phyloP scores from a whole-genome alignment of 2,329 filamentous ascomycete species.

The Fusarium sp. region DNA sequence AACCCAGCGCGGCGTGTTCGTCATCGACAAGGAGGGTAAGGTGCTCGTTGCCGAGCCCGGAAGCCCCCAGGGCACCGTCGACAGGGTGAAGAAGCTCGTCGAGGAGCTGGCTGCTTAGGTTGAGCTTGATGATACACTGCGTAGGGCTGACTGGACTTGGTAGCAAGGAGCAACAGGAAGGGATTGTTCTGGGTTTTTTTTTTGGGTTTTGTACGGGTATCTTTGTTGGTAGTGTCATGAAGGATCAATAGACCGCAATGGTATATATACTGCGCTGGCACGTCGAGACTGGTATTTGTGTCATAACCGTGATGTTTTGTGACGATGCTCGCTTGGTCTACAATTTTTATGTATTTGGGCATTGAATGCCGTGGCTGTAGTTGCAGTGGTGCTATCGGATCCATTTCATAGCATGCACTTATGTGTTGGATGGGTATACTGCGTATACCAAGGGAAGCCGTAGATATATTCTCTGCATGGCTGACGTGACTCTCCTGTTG shows the following conservation, averaged over 20 bases:
- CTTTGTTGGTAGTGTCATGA: background rate
- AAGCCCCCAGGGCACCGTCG: constrained; percentile 80
- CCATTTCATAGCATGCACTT: background rate
- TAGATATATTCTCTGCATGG: background rate
- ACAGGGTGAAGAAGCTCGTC: constrained; percentile 80
- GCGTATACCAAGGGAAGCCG: background rate
- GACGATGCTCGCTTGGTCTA: background rate
- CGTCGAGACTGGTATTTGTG: background rate
- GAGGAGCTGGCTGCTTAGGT: constrained; percentile 51
- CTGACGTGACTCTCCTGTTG: background rate
- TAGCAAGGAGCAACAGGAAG: background rate
- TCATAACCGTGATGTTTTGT: background rate
- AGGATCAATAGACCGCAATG: constrained; percentile 14
- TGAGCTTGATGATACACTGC: background rate
- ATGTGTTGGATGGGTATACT: background rate
- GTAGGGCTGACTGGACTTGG: background rate
- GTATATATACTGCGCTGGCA: background rate
- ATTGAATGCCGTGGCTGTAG: background rate
- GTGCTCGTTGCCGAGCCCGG: constrained; percentile 81
- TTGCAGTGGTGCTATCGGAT: too few species aligned
- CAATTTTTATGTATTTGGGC: background rate
- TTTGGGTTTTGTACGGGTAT: background rate
- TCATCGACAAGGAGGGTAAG: constrained; percentile 84
- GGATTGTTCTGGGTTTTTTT: background rate
- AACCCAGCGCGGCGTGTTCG: constrained; percentile 88